These are phyloP conservation scores for Chlamydomonas sphaeroides DNA, from an alignment of 139 green algal species.

Conservation along the genomic window DNA sequence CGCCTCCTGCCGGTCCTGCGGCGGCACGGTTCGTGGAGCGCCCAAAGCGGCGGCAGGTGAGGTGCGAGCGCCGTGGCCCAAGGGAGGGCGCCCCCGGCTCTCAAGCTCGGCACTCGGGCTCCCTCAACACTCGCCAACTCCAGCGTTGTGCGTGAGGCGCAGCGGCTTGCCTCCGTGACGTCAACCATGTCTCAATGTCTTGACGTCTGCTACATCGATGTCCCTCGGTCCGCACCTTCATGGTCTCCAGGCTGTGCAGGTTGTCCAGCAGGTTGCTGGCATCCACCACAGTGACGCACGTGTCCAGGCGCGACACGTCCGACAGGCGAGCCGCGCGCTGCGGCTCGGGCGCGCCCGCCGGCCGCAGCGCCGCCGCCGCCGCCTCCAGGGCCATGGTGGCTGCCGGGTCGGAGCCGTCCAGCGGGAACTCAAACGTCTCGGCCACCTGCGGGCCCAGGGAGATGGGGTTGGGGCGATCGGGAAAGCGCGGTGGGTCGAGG, in stretches of 20 bases:
- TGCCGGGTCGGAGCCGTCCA: conserved; percentile 32
- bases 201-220: too few species aligned
- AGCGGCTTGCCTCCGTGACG: too few species aligned
- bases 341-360: neutral
- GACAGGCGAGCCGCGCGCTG: conserved; percentile 32
- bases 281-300: conserved; percentile 81
- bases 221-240: conserved; percentile 56
- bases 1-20: conserved; percentile 20
- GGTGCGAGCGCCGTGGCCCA: too few species aligned
- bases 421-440: conserved; percentile 69
- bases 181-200: too few species aligned
- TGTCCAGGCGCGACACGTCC: conserved; percentile 69
- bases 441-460: conserved; percentile 68
- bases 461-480: too few species aligned
- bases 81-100: too few species aligned
- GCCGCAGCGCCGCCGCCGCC: neutral
- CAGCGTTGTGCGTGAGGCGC: too few species aligned
- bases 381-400: conserved; percentile 20
- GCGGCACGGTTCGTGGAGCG: neutral
- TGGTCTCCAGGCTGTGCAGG: conserved; percentile 51
- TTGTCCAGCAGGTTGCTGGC: conserved; percentile 61
- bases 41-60: neutral
- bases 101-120: too few species aligned
- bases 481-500: too few species aligned
- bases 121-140: too few species aligned